A percentile compares a stretch with the other conserved stretches of the same genome.
Conservation (phyloP, 176 grass and related monocot genomes). For the Avena sativa region DNA sequence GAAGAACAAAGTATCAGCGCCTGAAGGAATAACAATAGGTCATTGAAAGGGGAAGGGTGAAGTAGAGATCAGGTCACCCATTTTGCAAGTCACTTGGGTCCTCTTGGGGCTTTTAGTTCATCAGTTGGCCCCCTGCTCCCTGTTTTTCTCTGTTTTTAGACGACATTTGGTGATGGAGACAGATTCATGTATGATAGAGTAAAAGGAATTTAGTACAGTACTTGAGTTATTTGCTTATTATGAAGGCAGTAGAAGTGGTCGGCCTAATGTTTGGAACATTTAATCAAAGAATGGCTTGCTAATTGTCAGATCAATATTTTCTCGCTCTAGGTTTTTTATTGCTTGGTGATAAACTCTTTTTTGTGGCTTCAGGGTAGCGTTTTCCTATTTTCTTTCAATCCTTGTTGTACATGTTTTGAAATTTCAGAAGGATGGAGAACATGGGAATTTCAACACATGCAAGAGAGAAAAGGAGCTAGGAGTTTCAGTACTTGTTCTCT, state of each 20-base stretch:
- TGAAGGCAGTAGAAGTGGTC: neutral
- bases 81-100: neutral
- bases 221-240: conserved; percentile 6
- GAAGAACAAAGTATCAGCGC: neutral
- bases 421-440: neutral
- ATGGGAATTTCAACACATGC: neutral
- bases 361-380: neutral
- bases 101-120: conserved; percentile 12
- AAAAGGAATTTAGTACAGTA: conserved; percentile 10
- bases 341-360: neutral
- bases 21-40: conserved; percentile 17
- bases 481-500: neutral
- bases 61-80: conserved; percentile 6
- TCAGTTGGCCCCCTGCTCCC: neutral
- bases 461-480: neutral
- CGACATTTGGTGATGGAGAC: conserved; percentile 23
- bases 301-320: neutral
- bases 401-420: neutral
- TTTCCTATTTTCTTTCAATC: neutral
- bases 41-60: neutral
- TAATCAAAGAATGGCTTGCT: conserved; percentile 6
- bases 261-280: conserved; percentile 33
- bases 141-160: neutral
- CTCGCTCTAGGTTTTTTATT: neutral
- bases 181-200: conserved; percentile 7